A percentile compares a stretch with the other conserved stretches of the same genome.
phyloP scores from a whole-genome alignment of 1,139 yeast genomes.

The Zygoascus meyerae region DNA sequence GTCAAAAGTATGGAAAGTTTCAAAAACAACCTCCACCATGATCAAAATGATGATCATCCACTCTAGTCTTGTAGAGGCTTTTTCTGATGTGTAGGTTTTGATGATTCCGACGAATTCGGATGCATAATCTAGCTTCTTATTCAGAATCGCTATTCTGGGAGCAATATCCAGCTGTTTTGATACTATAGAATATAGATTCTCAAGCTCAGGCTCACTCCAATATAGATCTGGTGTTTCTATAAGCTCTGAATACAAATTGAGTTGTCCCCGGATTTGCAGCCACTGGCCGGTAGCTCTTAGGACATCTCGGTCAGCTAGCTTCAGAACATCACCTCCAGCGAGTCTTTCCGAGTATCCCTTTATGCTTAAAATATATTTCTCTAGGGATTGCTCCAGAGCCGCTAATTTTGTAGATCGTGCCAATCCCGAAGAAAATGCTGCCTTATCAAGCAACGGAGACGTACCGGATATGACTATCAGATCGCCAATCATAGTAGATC shows the following conservation, averaged over 20 bases:
- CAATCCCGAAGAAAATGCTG: slow-evolving; percentile 83
- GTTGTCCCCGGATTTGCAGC: slow-evolving; percentile 68
- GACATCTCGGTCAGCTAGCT: slow-evolving; percentile 54
- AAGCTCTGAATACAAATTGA: slow-evolving; percentile 80
- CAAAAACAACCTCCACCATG: slow-evolving; percentile 79
- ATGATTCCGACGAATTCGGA: slow-evolving; percentile 82
- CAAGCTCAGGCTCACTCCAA: slow-evolving; percentile 87
- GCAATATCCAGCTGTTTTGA: slow-evolving; percentile 68
- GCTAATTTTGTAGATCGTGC: slow-evolving; percentile 83
- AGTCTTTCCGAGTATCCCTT: slow-evolving; percentile 59
- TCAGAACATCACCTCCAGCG: slow-evolving; percentile 54
- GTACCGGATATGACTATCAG: slow-evolving; percentile 56
- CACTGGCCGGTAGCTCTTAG: slow-evolving; percentile 67
- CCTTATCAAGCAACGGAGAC: slow-evolving; percentile 61
- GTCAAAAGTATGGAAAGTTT: slow-evolving; percentile 56
- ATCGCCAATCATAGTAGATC: slow-evolving; percentile 56
- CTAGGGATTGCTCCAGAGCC: slow-evolving; percentile 66
- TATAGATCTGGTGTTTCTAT: slow-evolving; percentile 89
- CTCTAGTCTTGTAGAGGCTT: slow-evolving; percentile 69
- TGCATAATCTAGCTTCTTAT: slow-evolving; percentile 81
- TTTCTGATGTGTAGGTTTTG: slow-evolving; percentile 67
- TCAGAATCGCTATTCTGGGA: slow-evolving; percentile 71
- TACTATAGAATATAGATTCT: slow-evolving; percentile 62
- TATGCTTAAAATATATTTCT: slow-evolving; percentile 57
- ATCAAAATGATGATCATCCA: slow-evolving; percentile 83